Evolutionary conservation across 148 eudicot genomes (phyloP).

Genomic region (Chenopodium album): DNA sequence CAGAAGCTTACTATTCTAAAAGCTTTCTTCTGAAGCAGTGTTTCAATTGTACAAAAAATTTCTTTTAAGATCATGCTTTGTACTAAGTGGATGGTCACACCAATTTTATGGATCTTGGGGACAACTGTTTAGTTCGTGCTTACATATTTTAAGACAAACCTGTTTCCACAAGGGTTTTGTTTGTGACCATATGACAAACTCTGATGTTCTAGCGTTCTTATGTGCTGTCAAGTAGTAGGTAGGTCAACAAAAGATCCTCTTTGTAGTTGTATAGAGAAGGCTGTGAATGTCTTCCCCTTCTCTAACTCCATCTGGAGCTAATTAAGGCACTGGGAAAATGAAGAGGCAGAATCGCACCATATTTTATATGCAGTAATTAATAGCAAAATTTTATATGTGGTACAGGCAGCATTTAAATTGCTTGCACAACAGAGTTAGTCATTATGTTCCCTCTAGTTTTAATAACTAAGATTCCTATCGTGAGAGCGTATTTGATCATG

Average conservation of each 20-base stretch:
- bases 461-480: neutral
- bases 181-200: neutral
- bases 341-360: neutral
- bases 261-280: too few species aligned
- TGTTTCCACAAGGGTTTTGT: neutral
- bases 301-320: too few species aligned
- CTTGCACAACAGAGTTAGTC: too few species aligned
- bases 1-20: neutral
- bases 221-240: neutral
- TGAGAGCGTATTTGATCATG: too few species aligned
- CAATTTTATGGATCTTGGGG: neutral
- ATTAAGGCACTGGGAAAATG: too few species aligned
- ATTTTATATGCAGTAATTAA: too few species aligned
- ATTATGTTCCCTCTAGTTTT: too few species aligned
- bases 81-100: neutral
- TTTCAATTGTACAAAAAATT: neutral
- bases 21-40: neutral
- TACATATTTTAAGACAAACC: neutral
- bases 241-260: neutral
- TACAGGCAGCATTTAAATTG: neutral
- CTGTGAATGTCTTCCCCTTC: too few species aligned
- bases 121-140: neutral
- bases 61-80: neutral
- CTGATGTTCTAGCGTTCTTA: neutral
- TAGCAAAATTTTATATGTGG: neutral